phyloP scores from a whole-genome alignment of 345 rosid species.

The Dimocarpus longan region DNA sequence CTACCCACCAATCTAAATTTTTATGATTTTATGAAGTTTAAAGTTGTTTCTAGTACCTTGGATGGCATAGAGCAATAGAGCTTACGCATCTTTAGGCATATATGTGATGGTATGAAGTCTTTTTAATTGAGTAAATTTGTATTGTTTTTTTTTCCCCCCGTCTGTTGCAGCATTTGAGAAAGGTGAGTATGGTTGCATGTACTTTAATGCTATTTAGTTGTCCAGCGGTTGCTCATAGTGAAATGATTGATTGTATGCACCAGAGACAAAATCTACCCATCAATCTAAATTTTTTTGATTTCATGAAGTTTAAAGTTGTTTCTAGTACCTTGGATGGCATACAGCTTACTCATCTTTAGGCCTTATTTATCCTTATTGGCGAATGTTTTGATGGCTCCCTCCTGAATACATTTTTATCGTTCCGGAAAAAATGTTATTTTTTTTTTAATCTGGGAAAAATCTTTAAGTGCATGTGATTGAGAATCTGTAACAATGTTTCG shows the following conservation, averaged over 20 bases:
- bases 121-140: no score
- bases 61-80: neutral
- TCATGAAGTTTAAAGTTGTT: neutral
- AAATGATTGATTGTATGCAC: no score
- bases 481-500: neutral
- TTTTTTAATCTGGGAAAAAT: no score
- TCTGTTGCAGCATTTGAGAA: neutral
- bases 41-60: neutral
- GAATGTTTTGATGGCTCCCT: slow-evolving; percentile 1
- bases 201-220: neutral
- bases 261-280: no score
- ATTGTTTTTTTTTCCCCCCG: neutral
- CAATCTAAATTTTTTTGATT: no score
- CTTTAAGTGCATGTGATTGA: neutral
- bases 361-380: neutral
- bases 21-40: no score
- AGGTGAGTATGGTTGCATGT: neutral
- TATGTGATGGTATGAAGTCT: no score
- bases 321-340: neutral
- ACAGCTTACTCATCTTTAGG: slow-evolving; percentile 1
- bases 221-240: no score
- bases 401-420: neutral
- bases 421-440: neutral
- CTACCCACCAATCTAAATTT: no score
- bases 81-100: slow-evolving; percentile 1